Base-by-base conservation (phyloP, 257 asterid genomes). In the Solanum megistacrolobum region DNA sequence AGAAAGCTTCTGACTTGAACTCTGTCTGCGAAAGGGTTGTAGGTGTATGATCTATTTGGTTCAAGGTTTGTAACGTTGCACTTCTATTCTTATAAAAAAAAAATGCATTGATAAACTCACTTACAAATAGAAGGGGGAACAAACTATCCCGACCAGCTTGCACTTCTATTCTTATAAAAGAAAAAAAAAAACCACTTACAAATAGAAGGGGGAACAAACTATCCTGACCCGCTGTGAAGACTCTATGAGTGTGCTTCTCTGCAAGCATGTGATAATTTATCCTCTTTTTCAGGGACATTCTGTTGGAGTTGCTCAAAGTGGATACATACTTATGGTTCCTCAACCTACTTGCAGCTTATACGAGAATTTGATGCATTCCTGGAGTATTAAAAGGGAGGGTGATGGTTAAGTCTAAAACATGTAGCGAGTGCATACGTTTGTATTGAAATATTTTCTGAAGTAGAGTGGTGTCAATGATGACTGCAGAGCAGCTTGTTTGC, bases 1-100 rank as follows among this genome's bases (percentile, higher is more conserved):
- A 91, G 92, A 92, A 88, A 92, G 94, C 88, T 29, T 74, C 93
- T 13, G 96, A 96, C 87, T 87, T 94, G 92, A 90, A 89, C 32
- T 89, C 93, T 9, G 87, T 96, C 41, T 68, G 94, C 68, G 98
- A 93, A 92, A 92, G 93, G 88, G 86, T 93, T 83, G 84, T 76
- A 52, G 89, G 86, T 89, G 83, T 90, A 74, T 95, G 92, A 94
- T 46, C 68, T 21, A 81, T 48, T 82, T 48, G 41, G 21, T 48
- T n/a, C 21, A 6, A 82, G 86, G 86, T 82, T 46, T 48, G 31
- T 48, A 25, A 5, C 31, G 31, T 31, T 82, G 86, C 43, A 82
- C 71, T 29, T 9, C 4, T 8, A 43, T 43, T 41, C 8, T 79
- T 79, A 8, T 7, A 41, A 41, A 43, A 25, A 25, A 39, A 73